A percentile compares a stretch with the other conserved stretches of the same genome.
Evolutionary conservation across 2,329 filamentous ascomycete species (phyloP).

Genomic region (Trichophyton simii): DNA sequence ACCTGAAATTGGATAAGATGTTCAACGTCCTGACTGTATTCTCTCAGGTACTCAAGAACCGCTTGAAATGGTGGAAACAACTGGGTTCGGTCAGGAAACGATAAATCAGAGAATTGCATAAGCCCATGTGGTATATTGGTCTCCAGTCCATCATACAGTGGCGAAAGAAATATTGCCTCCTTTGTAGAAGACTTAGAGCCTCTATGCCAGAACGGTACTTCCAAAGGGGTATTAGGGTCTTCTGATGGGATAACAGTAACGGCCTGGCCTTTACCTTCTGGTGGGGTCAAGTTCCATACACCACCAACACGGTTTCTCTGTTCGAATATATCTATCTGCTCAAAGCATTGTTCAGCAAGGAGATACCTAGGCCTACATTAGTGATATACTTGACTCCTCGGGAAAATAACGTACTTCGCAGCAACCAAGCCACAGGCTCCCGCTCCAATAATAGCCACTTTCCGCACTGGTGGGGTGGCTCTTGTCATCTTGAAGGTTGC

Average conservation of each 20-base stretch:
- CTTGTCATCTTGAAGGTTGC: conserved; percentile 5
- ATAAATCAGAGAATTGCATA: conserved; percentile 65
- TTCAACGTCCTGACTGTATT: conserved; percentile 57
- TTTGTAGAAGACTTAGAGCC: conserved; percentile 14
- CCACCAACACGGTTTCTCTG: conserved; percentile 67
- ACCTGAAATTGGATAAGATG: conserved; percentile 57
- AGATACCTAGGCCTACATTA: conserved; percentile 45
- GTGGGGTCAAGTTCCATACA: conserved; percentile 67
- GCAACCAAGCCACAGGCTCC: conserved; percentile 67
- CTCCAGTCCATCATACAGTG: conserved; percentile 69
- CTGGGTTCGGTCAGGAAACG: conserved; percentile 51
- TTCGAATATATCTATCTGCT: conserved; percentile 65
- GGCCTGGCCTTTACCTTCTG: conserved; percentile 33
- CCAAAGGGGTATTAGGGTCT: conserved; percentile 47
- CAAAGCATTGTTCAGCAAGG: conserved; percentile 55
- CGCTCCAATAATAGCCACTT: conserved; percentile 67
- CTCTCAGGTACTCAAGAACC: conserved; percentile 61
- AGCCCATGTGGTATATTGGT: conserved; percentile 74
- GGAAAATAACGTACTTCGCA: conserved; percentile 44
- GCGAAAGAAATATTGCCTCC: conserved; percentile 58
- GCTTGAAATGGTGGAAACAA: conserved; percentile 62
- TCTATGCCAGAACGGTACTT: conserved; percentile 46
- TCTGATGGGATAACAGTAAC: conserved; percentile 52
- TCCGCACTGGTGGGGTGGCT: conserved; percentile 15
- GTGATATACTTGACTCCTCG: neutral